Evolutionary conservation across 2,329 filamentous ascomycete genomes (phyloP), one percentile per base, ranked within the genome.

Genomic region (Pseudogymnoascus destructans): DNA sequence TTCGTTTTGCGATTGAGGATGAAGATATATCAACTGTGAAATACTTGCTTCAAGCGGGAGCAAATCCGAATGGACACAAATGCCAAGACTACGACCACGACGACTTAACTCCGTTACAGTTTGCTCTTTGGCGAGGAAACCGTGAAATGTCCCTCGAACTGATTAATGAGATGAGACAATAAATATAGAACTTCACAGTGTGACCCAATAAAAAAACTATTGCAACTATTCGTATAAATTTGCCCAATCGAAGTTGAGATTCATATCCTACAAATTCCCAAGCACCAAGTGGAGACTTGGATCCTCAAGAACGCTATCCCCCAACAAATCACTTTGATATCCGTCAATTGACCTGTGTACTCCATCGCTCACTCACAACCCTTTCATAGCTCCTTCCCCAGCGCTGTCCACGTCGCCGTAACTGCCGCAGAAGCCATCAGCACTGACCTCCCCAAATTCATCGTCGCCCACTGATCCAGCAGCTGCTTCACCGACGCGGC

Each of bases 401-500:
- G 54, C 17, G 66, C 62, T 35, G 66, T 64, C 59, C 63, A 67
- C 36, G 67, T 59, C n/a, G 70, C 72, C 21, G 70, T 58, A 0
- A 66, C 63, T 3, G 66, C 64, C 42, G 60, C 63, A 23, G 62
- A 61, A 32, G 59, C 40, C 25, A 65, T 57, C 38, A 75, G 63
- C 6, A 70, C 58, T 1, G 71, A 70, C 15, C 77, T 66, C 5
- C 68, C 73, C 33, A 82, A 61, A 64, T 81, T 81, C 63, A 81
- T 65, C 55, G 73, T 69, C 2, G 72, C 79, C 80, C 80, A 84
- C 59, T 70, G 71, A 64, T 82, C 79, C 35, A 83, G 72, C 63
- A 82, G 66, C 59, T 70, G 72, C 67, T 79, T 77, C 6, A 72
- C 71, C 0, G 71, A 76, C 69, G 77, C 74, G 25, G 64, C 66